Base-by-base conservation (phyloP, 768 basidiomycete species). In the Glaciozyma martinii region DNA sequence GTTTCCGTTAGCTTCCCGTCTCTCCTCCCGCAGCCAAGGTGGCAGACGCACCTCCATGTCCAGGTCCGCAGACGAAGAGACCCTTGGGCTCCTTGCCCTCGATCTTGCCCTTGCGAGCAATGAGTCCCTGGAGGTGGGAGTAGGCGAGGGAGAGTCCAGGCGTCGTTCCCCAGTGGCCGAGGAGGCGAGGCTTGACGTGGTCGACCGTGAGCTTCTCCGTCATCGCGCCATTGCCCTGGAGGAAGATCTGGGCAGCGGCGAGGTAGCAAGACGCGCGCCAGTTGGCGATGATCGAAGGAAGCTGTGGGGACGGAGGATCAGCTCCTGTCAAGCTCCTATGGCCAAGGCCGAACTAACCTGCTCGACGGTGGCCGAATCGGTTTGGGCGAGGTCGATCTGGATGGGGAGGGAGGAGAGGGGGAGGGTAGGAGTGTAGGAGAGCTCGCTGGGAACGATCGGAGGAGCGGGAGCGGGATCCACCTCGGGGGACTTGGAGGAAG, bases 51-150 rank as follows among this genome's bases (percentile, higher is more conserved):
- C 74, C 66, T 16, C 71, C 71, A 57, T 75, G 74, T 3, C 85
- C 86, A 60, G 88, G 88, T 3, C 90, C 90, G 8, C 89, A 86
- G 58, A 92, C 84, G 64, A 87, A 88, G 55, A 92, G 80, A 4
- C 82, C 79, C 67, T 88, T 83, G 19, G 85, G 76, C 67, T 79
- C 80, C 33, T 55, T 47, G 27, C 66, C 68, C 42, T 73, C 68
- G 25, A 75, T 72, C 25, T 68, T 62, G 30, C 74, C 75, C 56
- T 76, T 73, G 32, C 70, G 70, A 21, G 73, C 77, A 65, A 81
- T 78, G 62, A 81, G 77, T 12, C 75, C 72, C 63, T 78, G 88
- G 52, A 87, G 77, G 71, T 90, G 88, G 0, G 88, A 87, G 70
- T 84, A 83, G 33, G 82, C 81, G 67, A 90, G 81, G 66, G 81